Conservation (phyloP, 176 grass and related monocot species). For the Alloteropsis semialata region DNA sequence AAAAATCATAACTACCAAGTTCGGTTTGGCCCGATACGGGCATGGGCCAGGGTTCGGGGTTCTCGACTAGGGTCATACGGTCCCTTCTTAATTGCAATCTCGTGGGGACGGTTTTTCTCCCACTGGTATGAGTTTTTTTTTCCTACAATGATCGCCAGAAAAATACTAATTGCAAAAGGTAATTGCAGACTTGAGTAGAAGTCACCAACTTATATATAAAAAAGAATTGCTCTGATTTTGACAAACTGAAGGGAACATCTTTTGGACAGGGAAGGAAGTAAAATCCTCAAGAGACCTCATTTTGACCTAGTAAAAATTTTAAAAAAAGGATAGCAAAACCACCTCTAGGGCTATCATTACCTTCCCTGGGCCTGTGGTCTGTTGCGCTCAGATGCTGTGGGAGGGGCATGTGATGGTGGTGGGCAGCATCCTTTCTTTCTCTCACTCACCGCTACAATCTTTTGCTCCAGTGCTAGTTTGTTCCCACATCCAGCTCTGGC, state of each 20-base stretch:
- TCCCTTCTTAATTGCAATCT: too few relatives aligned
- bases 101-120: too few relatives aligned
- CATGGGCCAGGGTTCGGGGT: too few relatives aligned
- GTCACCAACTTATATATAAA: background rate
- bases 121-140: too few relatives aligned
- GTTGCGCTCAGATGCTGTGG: constrained; percentile 22
- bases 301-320: background rate
- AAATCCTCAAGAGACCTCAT: background rate
- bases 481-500: constrained; percentile 47
- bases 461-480: constrained; percentile 36
- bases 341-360: constrained; percentile 20
- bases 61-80: too few relatives aligned
- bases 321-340: background rate
- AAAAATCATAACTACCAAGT: background rate
- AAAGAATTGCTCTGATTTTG: background rate
- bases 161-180: background rate
- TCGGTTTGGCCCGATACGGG: too few relatives aligned
- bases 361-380: constrained; percentile 40
- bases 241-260: background rate
- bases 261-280: background rate
- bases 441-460: constrained; percentile 30
- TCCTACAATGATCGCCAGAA: background rate
- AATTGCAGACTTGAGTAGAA: background rate
- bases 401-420: constrained; percentile 34
- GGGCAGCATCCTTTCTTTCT: constrained; percentile 52